phyloP scores from a whole-genome alignment of 805 yeast species.

The Zygosaccharomyces pseudorouxii region DNA sequence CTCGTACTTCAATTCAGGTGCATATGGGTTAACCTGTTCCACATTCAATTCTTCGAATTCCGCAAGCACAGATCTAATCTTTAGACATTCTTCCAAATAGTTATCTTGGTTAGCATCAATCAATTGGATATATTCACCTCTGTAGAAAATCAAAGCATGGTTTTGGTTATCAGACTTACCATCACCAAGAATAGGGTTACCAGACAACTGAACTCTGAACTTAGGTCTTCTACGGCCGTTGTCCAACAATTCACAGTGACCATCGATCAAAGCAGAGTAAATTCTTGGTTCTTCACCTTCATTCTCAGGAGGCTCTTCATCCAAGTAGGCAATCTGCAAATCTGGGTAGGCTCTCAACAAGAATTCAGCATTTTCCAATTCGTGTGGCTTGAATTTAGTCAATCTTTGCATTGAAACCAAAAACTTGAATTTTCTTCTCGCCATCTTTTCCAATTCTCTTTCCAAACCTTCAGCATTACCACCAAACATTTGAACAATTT shows the following conservation, averaged over 20 bases:
- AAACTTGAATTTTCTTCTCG: slow-evolving; percentile 75
- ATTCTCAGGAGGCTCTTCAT: slow-evolving; percentile 78
- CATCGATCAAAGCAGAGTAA: slow-evolving; percentile 75
- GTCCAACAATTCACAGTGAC: slow-evolving; percentile 67
- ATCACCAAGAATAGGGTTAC: slow-evolving; percentile 82
- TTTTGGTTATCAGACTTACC: slow-evolving; percentile 87
- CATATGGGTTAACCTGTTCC: slow-evolving; percentile 78
- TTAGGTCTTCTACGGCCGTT: slow-evolving; percentile 73
- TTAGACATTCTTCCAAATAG: slow-evolving; percentile 78
- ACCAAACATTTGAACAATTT: slow-evolving; percentile 95
- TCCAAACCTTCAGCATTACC: slow-evolving; percentile 97
- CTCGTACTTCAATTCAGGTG: slow-evolving; percentile 61
- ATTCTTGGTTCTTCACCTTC: slow-evolving; percentile 69
- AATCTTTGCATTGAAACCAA: slow-evolving; percentile 85
- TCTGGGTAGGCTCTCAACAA: slow-evolving; percentile 81
- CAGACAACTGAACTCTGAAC: slow-evolving; percentile 72
- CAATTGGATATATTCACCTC: slow-evolving; percentile 82
- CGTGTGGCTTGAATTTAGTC: slow-evolving; percentile 65
- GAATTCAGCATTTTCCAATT: slow-evolving; percentile 74
- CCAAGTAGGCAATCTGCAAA: slow-evolving; percentile 85
- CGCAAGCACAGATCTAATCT: slow-evolving; percentile 74
- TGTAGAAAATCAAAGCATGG: slow-evolving; percentile 70
- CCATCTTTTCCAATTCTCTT: slow-evolving; percentile 88
- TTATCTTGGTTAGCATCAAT: slow-evolving; percentile 87
- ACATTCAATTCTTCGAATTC: slow-evolving; percentile 76